These are phyloP conservation scores for Thamnidium elegans DNA, from an alignment of 192 early-diverging fungal genomes.

Conservation along the genomic window DNA sequence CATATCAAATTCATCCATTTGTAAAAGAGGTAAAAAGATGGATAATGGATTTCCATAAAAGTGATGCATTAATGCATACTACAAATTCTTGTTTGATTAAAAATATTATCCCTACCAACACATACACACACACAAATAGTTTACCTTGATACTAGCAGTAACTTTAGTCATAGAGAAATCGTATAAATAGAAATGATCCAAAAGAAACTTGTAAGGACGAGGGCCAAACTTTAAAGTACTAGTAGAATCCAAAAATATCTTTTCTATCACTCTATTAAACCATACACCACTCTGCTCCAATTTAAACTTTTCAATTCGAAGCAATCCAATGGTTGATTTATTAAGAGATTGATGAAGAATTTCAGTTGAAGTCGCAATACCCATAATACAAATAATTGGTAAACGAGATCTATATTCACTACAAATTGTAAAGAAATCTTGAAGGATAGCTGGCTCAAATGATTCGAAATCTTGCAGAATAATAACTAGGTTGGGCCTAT, in stretches of 20 bases:
- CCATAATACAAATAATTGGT: conserved; percentile 79
- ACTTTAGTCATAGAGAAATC: conserved; percentile 79
- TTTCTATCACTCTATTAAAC: conserved; percentile 65
- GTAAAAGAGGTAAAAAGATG: conserved; percentile 23
- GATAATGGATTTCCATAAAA: conserved; percentile 85
- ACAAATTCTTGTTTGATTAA: not conserved
- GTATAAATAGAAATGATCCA: conserved; percentile 78
- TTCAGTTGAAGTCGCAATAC: conserved; percentile 85
- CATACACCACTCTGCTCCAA: conserved; percentile 71
- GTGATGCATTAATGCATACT: conserved; percentile 86
- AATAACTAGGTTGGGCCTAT: conserved; percentile 56
- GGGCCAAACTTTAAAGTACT: conserved; percentile 61
- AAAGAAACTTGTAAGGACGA: conserved; percentile 68
- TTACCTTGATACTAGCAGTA: conserved; percentile 66
- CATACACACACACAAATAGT: not conserved
- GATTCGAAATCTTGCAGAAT: conserved; percentile 88
- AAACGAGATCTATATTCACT: conserved; percentile 68
- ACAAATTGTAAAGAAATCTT: conserved; percentile 71
- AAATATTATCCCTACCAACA: not conserved
- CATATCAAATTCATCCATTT: not conserved
- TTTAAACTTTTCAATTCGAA: conserved; percentile 79
- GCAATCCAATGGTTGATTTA: conserved; percentile 63
- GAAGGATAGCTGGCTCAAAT: conserved; percentile 67
- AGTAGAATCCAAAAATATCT: conserved; percentile 58
- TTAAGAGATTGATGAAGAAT: conserved; percentile 77